phyloP scores from a whole-genome alignment of 805 yeast species.

The Wickerhamomyces bisporus region DNA sequence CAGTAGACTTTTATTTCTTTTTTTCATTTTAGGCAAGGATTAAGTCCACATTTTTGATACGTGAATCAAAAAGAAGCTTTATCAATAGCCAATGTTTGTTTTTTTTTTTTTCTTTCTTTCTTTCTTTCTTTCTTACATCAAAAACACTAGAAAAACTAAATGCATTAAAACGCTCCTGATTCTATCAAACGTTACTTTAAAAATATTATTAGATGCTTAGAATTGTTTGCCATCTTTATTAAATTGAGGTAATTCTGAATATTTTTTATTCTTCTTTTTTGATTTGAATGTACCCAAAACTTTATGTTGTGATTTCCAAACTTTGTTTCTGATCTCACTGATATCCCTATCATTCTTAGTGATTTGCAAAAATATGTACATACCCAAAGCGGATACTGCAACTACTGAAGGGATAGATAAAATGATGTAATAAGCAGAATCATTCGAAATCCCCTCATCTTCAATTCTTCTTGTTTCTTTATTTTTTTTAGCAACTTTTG shows the following conservation, averaged over 20 bases:
- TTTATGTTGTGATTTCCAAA: constrained; percentile 31
- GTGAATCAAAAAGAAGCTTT: neutral
- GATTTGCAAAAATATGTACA: constrained; percentile 58
- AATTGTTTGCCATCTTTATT: constrained; percentile 17
- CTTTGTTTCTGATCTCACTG: constrained; percentile 34
- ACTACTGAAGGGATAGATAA: constrained; percentile 67
- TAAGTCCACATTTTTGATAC: neutral
- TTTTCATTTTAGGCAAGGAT: neutral
- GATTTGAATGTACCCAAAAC: constrained; percentile 36
- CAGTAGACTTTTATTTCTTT: constrained; percentile 3
- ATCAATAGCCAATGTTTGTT: neutral
- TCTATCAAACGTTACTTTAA: no score
- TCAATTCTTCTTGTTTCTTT: constrained; percentile 37
- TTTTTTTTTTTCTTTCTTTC: no score
- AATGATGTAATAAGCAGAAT: constrained; percentile 56
- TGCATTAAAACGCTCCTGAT: no score
- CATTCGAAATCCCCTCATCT: constrained; percentile 41
- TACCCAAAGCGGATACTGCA: constrained; percentile 48
- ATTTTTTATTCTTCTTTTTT: constrained; percentile 31
- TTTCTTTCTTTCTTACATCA: no score
- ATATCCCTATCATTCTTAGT: constrained; percentile 55
- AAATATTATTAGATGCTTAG: no score
- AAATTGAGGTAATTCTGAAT: constrained; percentile 36
- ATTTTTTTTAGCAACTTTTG: constrained; percentile 36
- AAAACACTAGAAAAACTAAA: no score